phyloP scores from a whole-genome alignment of 116 monocot species.

The Posidonia oceanica region DNA sequence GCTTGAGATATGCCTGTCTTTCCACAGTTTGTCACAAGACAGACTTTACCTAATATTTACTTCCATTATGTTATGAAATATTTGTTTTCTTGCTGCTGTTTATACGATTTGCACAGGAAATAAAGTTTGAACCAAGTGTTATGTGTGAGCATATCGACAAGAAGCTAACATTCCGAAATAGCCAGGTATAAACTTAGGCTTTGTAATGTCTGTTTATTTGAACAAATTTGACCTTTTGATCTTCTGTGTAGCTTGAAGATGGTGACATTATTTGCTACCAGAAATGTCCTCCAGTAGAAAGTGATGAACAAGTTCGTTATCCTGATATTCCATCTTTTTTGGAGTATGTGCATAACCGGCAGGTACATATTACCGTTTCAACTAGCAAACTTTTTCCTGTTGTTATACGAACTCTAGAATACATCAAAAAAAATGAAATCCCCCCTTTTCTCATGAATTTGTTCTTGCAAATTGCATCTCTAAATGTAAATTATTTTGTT shows the following conservation, averaged over 20 bases:
- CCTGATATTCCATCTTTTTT: conserved; percentile 90
- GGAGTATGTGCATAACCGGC: conserved; percentile 95
- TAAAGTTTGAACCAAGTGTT: conserved; percentile 96
- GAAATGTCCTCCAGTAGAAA: conserved; percentile 46
- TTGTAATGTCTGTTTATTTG: neutral
- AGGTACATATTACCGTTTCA: conserved; percentile 34
- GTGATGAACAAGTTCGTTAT: conserved; percentile 49
- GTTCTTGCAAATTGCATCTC: too few relatives aligned
- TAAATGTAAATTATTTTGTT: too few relatives aligned
- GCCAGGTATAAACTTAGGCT: conserved; percentile 49
- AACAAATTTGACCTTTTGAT: neutral
- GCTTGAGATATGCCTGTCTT: neutral
- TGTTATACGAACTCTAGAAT: neutral
- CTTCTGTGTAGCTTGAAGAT: conserved; percentile 79
- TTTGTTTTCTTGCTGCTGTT: neutral
- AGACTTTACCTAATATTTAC: neutral
- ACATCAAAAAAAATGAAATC: too few relatives aligned
- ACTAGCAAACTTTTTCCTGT: neutral
- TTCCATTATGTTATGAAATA: neutral
- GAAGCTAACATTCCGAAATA: conserved; percentile 57
- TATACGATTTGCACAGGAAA: conserved; percentile 50
- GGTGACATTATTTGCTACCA: conserved; percentile 98
- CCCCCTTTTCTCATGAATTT: too few relatives aligned
- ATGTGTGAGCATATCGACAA: conserved; percentile 98
- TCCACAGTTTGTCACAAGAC: neutral